Evolutionary conservation across 257 asterid species (phyloP).

Genomic region (Solanum medicagineum): DNA sequence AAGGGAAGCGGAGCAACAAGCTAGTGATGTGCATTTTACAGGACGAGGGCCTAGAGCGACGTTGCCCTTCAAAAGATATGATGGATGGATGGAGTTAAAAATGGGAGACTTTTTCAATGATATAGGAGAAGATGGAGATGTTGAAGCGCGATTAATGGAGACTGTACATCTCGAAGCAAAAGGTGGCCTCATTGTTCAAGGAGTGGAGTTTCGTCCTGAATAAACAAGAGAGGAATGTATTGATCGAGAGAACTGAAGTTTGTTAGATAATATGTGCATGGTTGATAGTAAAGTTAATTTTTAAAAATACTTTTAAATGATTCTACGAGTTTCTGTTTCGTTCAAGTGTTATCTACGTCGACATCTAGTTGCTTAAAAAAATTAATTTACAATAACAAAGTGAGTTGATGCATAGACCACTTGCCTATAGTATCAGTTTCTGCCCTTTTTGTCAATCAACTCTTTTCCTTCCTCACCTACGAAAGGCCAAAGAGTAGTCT

Average conservation of each 20-base stretch:
- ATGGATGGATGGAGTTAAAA: constrained; percentile 54
- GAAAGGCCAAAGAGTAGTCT: no score
- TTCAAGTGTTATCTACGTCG: background rate
- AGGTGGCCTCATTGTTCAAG: background rate
- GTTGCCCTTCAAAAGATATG: constrained; percentile 20
- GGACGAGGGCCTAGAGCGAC: constrained; percentile 10
- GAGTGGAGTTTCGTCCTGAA: background rate
- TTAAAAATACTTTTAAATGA: background rate
- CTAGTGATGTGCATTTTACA: background rate
- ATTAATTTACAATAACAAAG: background rate
- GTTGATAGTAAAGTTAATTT: background rate
- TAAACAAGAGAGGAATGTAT: background rate
- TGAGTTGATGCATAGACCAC: background rate
- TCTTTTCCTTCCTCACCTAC: no score
- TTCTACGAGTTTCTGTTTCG: background rate
- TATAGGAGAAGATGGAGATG: constrained; percentile 4
- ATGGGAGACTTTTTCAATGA: constrained; percentile 30
- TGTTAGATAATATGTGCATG: background rate
- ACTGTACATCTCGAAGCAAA: background rate
- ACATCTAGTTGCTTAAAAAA: background rate
- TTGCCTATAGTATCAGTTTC: background rate
- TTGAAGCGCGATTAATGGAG: constrained; percentile 21
- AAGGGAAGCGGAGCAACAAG: background rate
- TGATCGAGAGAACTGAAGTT: background rate
- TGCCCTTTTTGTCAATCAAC: background rate